Base-by-base conservation (phyloP, 2,329 filamentous ascomycete genomes). In the Hirsutella rhossiliensis region DNA sequence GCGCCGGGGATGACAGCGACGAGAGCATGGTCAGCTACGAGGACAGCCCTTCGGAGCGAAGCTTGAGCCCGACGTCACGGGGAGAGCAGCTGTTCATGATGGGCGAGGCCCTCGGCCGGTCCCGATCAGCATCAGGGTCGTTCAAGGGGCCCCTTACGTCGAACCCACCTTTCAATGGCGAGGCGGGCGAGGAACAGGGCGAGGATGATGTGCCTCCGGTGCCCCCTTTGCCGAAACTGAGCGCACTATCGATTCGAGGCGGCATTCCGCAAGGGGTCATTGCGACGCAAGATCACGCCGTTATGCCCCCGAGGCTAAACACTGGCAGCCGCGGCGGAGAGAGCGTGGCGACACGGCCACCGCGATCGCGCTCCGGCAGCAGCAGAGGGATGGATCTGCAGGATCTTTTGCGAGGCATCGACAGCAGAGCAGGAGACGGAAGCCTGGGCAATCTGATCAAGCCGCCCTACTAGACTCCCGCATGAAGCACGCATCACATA, bases 21-120 rank as follows among this genome's bases (percentile, higher is more conserved):
- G 82, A 87, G 43, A 85, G 80, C 59, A 75, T 87, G 68, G 73
- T 82, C 49, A 84, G 80, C 63, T 83, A 80, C 50, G 81, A 85
- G 45, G 72, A 76, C 50, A 75, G 75, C 38, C 69, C 76, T n/a
- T 84, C 80, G 7, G 82, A 86, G 54, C 63, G 78, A 18, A 82
- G 77, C 34, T 80, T 76, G 58, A 78, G 76, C 54, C 69, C 53
- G 45, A 58, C 53, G 46, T 49, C 45, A 48, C 55, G 47, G 44
- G 60, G 62, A 30, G 60, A 60, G 4, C 54, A 54, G 11, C 51
- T 60, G 37, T 45, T 50, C 19, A 60, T 58, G 20, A 55, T 56
- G 15, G 56, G 54, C 29, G 60, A 60, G 32, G 45, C 47, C 4
- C 52, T 54, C 12, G 54, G 57, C 49, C 52, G 61, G 45, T 12